Evolutionary conservation across 306 rosid species (phyloP), one percentile per base, ranked within the genome.

Genomic region (Lathyrus aphaca): DNA sequence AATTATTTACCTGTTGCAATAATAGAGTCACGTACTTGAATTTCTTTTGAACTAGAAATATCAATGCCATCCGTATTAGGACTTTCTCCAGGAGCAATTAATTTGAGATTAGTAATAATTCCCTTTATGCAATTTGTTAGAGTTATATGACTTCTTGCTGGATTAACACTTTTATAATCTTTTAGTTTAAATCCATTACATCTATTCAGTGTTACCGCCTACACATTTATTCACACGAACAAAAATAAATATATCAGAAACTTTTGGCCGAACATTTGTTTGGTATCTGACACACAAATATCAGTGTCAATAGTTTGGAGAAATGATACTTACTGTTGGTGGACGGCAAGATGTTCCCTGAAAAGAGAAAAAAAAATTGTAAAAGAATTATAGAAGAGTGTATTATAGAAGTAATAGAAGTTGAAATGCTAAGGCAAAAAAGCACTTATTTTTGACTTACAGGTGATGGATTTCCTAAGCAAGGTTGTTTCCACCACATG

Each of bases 51-150:
- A 45, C 78, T 59, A 70, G 87, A 80, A 30, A 83, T 77, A 53
- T 80, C 87, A 29, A 83, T 83, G 59, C 87, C 87, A 77, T 83
- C 87, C 0, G 87, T 83, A 19, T 83, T 83, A n/a, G 85, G 87
- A 56, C 82, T 77, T 1, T 51, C 69, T 66, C 82, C 87, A 2
- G 87, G 87, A 69, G 87, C 84, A 45, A 30, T 67, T 32, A 83
- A 13, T 19, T 49, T 75, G 3, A 83, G 51, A 27, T 77, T 77
- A 16, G 80, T 37, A 66, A 83, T 19, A 48, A 40, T 23, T 3
- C 74, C 87, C 2, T 32, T 38, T 48, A 66, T 66, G 79, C 85
- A 77, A 43, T 51, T 49, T 54, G 84, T 77, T 51, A 83, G 73
- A 25, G 84, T 80, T 27, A 83, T 80, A 70, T 83, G 87, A 48